Evolutionary conservation across 768 basidiomycete species (phyloP).

Genomic region (Gymnopilus junonius): DNA sequence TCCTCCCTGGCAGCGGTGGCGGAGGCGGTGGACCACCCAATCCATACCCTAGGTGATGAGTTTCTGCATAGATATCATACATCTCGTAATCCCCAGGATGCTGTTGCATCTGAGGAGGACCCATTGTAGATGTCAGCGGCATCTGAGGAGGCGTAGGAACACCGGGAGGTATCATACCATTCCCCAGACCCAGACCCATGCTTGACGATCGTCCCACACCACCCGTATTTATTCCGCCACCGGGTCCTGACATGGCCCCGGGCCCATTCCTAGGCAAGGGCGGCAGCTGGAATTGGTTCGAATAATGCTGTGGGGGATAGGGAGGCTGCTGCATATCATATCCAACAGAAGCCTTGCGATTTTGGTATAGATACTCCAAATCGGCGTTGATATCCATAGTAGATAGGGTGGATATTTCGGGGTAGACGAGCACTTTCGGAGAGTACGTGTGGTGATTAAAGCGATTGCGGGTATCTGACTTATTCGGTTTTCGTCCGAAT

Average conservation of each 20-base stretch:
- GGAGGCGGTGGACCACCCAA: slow-evolving; percentile 10
- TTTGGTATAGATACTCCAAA: slow-evolving; percentile 57
- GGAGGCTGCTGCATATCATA: slow-evolving; percentile 24
- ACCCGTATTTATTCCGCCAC: not conserved
- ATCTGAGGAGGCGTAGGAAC: slow-evolving; percentile 11
- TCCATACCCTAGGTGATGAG: slow-evolving; percentile 8
- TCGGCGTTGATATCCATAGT: slow-evolving; percentile 54
- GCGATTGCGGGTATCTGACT: slow-evolving; percentile 24
- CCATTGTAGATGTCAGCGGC: slow-evolving; percentile 14
- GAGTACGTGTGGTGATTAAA: slow-evolving; percentile 24
- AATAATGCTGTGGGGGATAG: slow-evolving; percentile 17
- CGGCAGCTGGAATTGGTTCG: slow-evolving; percentile 4
- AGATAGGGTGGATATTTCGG: slow-evolving; percentile 52
- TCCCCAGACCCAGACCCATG: slow-evolving; percentile 21
- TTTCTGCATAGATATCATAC: slow-evolving; percentile 24
- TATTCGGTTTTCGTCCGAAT: slow-evolving; percentile 39
- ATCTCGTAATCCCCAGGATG: slow-evolving; percentile 17
- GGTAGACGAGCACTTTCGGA: slow-evolving; percentile 39
- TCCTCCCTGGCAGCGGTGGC: slow-evolving; percentile 12
- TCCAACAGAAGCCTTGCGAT: slow-evolving; percentile 29
- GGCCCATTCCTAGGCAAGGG: slow-evolving; percentile 12
- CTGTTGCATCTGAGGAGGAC: slow-evolving; percentile 19
- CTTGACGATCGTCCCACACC: slow-evolving; percentile 11
- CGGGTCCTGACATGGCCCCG: slow-evolving; percentile 3
- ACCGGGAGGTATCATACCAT: slow-evolving; percentile 18